Percentiles rank a stretch among this genome's conserved stretches.
These are phyloP conservation scores for Stenogyne calaminthoides DNA, from an alignment of 305 asterid species.

Conservation along the genomic window DNA sequence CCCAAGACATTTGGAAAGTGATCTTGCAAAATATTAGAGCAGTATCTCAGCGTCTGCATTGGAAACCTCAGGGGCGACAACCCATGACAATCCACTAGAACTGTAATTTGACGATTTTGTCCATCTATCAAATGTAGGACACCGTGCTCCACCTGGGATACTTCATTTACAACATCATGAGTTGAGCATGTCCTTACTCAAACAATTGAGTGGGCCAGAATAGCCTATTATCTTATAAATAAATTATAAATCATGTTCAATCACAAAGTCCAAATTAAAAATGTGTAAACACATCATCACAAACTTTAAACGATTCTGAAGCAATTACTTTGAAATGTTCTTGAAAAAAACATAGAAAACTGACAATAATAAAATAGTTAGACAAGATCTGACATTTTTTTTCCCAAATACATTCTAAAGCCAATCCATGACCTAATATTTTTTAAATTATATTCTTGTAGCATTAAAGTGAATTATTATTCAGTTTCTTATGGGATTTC, in stretches of 20 bases:
- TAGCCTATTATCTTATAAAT: not conserved
- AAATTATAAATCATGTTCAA: not conserved
- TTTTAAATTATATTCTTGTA: not conserved
- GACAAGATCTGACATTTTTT: not conserved
- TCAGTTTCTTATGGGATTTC: conserved; percentile 8
- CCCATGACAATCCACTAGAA: conserved; percentile 88
- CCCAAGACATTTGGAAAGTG: conserved; percentile 91
- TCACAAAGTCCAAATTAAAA: not conserved
- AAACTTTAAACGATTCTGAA: not conserved
- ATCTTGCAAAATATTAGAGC: conserved; percentile 78
- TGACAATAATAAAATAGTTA: not conserved
- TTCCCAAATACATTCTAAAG: not conserved
- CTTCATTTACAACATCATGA: conserved; percentile 50
- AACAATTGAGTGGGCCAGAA: not conserved
- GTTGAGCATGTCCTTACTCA: conserved; percentile 10
- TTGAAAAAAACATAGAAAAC: not conserved
- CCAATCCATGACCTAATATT: not conserved
- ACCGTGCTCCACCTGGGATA: conserved; percentile 96
- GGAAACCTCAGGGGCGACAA: conserved; percentile 78
- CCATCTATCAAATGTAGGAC: conserved; percentile 62
- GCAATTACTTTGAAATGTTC: not conserved
- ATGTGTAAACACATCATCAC: not conserved
- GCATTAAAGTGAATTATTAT: not conserved
- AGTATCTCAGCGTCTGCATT: conserved; percentile 76
- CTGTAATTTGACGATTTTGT: conserved; percentile 73